Evolutionary conservation across 208 protist species (phyloP), one percentile per base, ranked within the genome.

Genomic region (Acanthamoeba sp.): DNA sequence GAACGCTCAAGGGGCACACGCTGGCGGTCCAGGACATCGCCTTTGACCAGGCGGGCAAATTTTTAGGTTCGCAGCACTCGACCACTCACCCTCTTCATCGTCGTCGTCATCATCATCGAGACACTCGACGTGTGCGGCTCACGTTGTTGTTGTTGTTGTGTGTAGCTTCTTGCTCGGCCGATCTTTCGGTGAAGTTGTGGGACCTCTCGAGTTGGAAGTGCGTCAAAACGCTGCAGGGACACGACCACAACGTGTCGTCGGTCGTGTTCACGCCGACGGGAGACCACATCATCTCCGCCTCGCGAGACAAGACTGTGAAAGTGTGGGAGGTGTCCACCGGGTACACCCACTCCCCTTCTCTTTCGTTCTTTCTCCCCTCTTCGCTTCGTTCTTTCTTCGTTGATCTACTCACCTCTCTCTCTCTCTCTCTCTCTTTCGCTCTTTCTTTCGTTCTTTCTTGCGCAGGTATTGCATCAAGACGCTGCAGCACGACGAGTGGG

Each of bases 1-100:
- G 96, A 18, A 97, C 97, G 27, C 91, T 97, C 1, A 97, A 97
- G 27, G 97, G 97, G 7, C 97, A 98, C 92, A 98, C 97, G 27
- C 95, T 97, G 27, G 95, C 95, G 1, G 97, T 98, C 14, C 93
- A 98, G 45, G 95, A 95, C 69, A 32, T 98, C 24, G 97, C 97
- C 40, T 98, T 97, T 80, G 94, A 97, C 52, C 94, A 90, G 32
- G 92, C 32, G 27, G 97, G 97, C 55, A 96, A 94, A n/a, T 10
- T 97, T 14, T 57, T 97, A 40, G 97, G 96, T 95, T 24, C 48
- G 73, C 34, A 20, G 48, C 27, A 4, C 16, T 87, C 62, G n/a
- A n/a, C n/a, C 84, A 96, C 69, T 91, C 93, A 1, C 10, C 36
- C n/a, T 78, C 69, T 36, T 90, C 38, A 3, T 93, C 9, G 16